Percentiles rank a stretch among this genome's conserved stretches.
Conservation (phyloP, 2,329 filamentous ascomycete species). For the Periconia digitata region DNA sequence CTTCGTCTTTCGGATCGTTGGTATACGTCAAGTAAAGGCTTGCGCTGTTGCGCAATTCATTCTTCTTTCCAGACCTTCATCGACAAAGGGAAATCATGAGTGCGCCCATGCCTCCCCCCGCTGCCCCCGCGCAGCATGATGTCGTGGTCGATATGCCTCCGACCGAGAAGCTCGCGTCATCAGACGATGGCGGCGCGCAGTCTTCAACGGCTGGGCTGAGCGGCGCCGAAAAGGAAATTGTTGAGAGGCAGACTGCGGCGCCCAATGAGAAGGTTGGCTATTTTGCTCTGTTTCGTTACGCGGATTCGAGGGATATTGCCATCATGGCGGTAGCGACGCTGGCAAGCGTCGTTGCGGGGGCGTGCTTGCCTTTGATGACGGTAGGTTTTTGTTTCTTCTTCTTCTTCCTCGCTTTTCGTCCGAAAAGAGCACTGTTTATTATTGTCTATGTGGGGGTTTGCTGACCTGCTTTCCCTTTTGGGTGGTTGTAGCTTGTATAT, state of each 20-base stretch:
- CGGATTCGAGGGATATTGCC: constrained; percentile 42
- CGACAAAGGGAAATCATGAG: too few relatives aligned
- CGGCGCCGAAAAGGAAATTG: constrained; percentile 38
- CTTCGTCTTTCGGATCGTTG: too few relatives aligned
- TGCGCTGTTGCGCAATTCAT: too few relatives aligned
- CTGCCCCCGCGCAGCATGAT: too few relatives aligned
- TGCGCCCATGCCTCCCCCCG: too few relatives aligned
- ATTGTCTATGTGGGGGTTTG: neutral
- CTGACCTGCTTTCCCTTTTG: neutral
- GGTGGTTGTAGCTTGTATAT: constrained; percentile 33
- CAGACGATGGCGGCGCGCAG: constrained; percentile 26
- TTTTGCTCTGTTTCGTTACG: constrained; percentile 51
- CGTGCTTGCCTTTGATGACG: constrained; percentile 75
- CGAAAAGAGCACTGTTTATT: neutral
- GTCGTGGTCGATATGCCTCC: too few relatives aligned
- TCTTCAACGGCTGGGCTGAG: constrained; percentile 27
- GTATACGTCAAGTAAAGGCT: too few relatives aligned
- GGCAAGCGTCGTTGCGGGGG: constrained; percentile 70
- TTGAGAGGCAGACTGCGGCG: constrained; percentile 45
- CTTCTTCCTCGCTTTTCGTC: neutral
- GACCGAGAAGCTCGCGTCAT: constrained; percentile 26
- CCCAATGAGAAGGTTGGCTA: constrained; percentile 48
- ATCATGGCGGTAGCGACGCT: constrained; percentile 58
- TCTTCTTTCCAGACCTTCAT: too few relatives aligned
- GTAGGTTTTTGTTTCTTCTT: constrained; percentile 17